Percentiles rank a stretch among this genome's conserved stretches.
These are phyloP conservation scores for Clonostachys rhizophaga DNA, from an alignment of 2,329 filamentous ascomycete species.

Conservation along the genomic window DNA sequence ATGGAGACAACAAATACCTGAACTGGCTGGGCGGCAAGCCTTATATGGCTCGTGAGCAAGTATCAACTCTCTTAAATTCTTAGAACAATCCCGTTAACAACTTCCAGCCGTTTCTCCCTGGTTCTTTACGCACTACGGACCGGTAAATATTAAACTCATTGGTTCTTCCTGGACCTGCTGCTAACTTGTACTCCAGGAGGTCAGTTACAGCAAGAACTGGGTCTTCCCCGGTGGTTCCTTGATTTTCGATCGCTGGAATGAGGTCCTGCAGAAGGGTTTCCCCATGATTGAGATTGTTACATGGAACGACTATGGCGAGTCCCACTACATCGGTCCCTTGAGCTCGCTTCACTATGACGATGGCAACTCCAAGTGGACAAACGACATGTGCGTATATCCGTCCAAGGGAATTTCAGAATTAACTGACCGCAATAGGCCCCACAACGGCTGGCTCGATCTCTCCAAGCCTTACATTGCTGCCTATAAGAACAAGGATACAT, in stretches of 20 bases:
- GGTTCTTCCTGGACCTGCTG: too few species aligned
- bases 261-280: slow-evolving; percentile 32
- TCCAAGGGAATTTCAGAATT: too few species aligned
- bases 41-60: slow-evolving; percentile 34
- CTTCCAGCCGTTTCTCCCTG: slow-evolving; percentile 19
- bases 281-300: slow-evolving; percentile 42
- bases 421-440: slow-evolving; percentile 17
- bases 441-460: slow-evolving; percentile 48
- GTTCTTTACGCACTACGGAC: slow-evolving; percentile 47
- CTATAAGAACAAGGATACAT: slow-evolving; percentile 38
- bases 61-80: too few species aligned
- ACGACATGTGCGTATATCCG: slow-evolving; percentile 12
- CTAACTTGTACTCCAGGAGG: slow-evolving; percentile 11
- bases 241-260: slow-evolving; percentile 53
- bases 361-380: slow-evolving; percentile 41
- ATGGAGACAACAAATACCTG: slow-evolving; percentile 27
- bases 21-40: slow-evolving; percentile 30
- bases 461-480: slow-evolving; percentile 47
- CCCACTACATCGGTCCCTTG: slow-evolving; percentile 47
- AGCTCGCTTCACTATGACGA: slow-evolving; percentile 33
- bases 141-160: slow-evolving; percentile 10
- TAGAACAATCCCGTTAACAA: too few species aligned
- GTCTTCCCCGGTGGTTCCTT: slow-evolving; percentile 54
- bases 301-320: slow-evolving; percentile 47
- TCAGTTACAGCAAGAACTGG: slow-evolving; percentile 46